Conservation (phyloP, 176 grass and related monocot species). For the Raddia guianensis region DNA sequence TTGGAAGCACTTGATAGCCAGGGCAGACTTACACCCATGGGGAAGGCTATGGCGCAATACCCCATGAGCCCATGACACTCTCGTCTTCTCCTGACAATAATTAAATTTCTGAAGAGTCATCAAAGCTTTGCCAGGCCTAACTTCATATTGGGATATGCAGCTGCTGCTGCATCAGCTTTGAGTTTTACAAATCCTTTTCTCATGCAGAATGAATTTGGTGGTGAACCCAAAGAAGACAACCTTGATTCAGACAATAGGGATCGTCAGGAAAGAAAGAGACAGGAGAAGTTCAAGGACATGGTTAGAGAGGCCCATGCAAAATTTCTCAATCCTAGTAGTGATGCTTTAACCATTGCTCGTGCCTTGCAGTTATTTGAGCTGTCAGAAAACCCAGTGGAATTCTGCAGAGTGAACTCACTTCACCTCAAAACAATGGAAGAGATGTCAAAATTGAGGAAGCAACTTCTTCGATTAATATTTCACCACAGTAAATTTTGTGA, state of each 20-base stretch:
- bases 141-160: conserved; percentile 68
- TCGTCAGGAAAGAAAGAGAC: conserved; percentile 52
- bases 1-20: conserved; percentile 79
- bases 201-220: conserved; percentile 45
- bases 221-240: conserved; percentile 44
- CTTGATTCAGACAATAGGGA: conserved; percentile 46
- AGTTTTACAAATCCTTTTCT: conserved; percentile 91
- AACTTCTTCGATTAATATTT: conserved; percentile 82
- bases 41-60: conserved; percentile 86
- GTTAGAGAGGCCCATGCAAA: conserved; percentile 68
- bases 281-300: conserved; percentile 61
- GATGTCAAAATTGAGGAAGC: conserved; percentile 97
- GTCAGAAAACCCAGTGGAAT: conserved; percentile 61
- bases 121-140: conserved; percentile 58
- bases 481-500: conserved; percentile 68
- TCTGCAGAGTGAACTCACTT: conserved; percentile 82
- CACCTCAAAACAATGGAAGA: conserved; percentile 98
- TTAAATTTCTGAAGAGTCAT: conserved; percentile 69
- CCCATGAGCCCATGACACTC: conserved; percentile 94
- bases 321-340: conserved; percentile 79
- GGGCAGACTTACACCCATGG: conserved; percentile 71
- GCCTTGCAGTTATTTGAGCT: conserved; percentile 83
- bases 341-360: conserved; percentile 82
- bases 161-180: conserved; percentile 80
- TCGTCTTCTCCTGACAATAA: conserved; percentile 77